phyloP scores from a whole-genome alignment of 345 rosid genomes.

The Brassica cretica region DNA sequence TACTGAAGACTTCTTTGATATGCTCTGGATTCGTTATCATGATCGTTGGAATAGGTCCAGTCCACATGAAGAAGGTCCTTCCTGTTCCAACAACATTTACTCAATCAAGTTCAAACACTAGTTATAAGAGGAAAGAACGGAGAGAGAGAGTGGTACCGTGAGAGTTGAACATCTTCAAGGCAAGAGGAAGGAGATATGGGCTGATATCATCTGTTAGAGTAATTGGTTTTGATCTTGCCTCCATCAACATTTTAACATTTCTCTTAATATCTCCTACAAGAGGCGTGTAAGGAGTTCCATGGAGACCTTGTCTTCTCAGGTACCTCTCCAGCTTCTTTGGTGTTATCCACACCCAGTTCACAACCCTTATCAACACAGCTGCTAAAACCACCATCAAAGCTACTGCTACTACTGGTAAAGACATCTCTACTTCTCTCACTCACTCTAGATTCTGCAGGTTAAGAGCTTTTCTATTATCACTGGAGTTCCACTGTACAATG shows the following conservation, averaged over 20 bases:
- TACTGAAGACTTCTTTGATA: not conserved
- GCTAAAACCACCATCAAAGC: not conserved
- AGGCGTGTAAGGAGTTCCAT: not conserved
- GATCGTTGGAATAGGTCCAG: not conserved
- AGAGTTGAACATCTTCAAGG: not conserved
- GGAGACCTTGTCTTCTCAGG: not conserved
- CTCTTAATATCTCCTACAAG: not conserved
- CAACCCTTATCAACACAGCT: not conserved
- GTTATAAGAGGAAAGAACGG: too few species aligned
- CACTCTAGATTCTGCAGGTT: not conserved
- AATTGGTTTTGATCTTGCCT: not conserved
- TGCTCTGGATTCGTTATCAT: not conserved
- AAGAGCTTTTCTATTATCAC: not conserved
- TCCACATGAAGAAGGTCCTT: not conserved
- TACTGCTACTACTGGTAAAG: not conserved
- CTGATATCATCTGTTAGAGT: not conserved
- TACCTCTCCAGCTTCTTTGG: not conserved
- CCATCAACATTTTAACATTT: not conserved
- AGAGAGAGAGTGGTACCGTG: not conserved
- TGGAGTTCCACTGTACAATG: not conserved
- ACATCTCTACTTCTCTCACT: not conserved
- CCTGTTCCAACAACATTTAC: not conserved
- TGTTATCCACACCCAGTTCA: not conserved
- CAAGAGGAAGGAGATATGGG: not conserved
- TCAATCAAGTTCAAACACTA: not conserved